Evolutionary conservation across 2,329 filamentous ascomycete genomes (phyloP), one percentile per base, ranked within the genome.

Genomic region (Paecilomyces formosus): DNA sequence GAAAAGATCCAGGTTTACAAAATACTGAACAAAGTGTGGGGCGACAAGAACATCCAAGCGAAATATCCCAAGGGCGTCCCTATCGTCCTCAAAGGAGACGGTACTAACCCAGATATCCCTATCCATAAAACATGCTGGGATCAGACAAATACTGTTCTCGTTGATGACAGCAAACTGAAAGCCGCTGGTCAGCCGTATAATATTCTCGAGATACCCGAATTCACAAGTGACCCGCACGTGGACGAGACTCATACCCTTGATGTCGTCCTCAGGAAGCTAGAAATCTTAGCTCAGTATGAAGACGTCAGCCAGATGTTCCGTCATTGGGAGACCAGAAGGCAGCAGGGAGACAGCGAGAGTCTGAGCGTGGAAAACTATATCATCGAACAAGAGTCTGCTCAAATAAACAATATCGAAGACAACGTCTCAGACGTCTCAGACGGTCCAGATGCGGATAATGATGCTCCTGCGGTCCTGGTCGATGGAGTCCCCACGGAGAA

Each of bases 1-100:
- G 65, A 74, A 55, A 88, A 89, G 59, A 86, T 93, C 0, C 90
- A 95, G 71, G 91, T 92, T 59, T 97, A 97, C 81, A 99, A 99
- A 78, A 84, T 89, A 39, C 81, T 99, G 2, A 80, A 84, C 0
- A 78, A 75, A 55, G 75, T 97, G 0, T 99, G 94, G 94, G 67
- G 66, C 1, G 73, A 78, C 7, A 65, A 76, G 3, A 57, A 63
- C 0, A 75, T 81, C 13, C 78, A 81, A 62, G 64, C 66, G 3
- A 70, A 70, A n/a, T 76, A 79, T 54, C 78, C 78, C 0, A 61
- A 18, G 4, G 18, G 18, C n/a, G 39, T 21, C 7, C n/a, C 39
- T 18, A 7, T 45, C 80, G 82, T 72, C 82, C 77, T 21, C n/a
- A 53, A 53, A 28, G 22, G 51, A 53, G 2, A 45, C n/a, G 8